Evolutionary conservation across 305 asterid species (phyloP), one percentile per base, ranked within the genome.

Genomic region (Fraxinus angustifolia): DNA sequence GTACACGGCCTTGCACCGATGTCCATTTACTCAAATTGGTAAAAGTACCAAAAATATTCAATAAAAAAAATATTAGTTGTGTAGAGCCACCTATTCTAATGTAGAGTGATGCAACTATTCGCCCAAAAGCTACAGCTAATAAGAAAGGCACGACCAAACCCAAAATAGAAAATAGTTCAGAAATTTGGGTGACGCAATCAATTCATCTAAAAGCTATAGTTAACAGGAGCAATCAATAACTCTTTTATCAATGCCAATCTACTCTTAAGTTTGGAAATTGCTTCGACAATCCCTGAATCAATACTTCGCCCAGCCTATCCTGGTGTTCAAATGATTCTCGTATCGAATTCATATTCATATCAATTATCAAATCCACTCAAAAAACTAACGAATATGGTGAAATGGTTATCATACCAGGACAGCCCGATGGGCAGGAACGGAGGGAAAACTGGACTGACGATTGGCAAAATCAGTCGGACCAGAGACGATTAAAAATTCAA

Each of bases 351-450:
- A 10, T 42, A 38, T 38, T 8, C 50, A 8, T 40, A 40, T 40
- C 48, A 40, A 40, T 8, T 8, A 45, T 45, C 56, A 45, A 45
- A 45, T 12, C n/a, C 56, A 3, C 3, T 17, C 56, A 3, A 45
- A 45, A 8, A 45, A 45, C 16, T 3, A 14, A 48, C 19, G 21
- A 48, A 16, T 11, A 48, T 16, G 6, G 58, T 48, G 58, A 48
- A 48, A 48, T 14, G 58, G 58, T 6, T 16, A 48, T 16, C 70
- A 21, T 89, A 94, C 97, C 96, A 94, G 79, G 42, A 93, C 88
- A 31, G 95, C 92, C 16, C 97, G 95, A 85, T 94, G 97, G 28
- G 97, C 96, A 11, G 94, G 92, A n/a, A 94, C 89, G n/a, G 96
- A 79, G 53, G 91, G 89, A 67, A 88, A 84, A 38, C 28, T 78